Evolutionary conservation across 2,329 filamentous ascomycete species (phyloP).

Genomic region (Gaeumannomyces tritici): DNA sequence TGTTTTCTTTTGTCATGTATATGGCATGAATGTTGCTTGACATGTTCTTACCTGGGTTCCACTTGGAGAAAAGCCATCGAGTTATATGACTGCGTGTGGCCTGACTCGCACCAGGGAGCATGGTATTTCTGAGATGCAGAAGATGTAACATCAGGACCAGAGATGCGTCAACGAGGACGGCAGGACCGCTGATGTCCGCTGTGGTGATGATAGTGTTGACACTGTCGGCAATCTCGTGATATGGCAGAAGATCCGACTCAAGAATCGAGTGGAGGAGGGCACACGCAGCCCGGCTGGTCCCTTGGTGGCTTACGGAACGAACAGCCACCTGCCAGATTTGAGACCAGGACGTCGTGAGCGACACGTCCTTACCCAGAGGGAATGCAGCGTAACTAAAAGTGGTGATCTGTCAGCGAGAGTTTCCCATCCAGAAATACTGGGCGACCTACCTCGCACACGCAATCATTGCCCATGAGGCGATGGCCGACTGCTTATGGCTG

Average conservation of each 20-base stretch:
- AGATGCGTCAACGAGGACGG: constrained; percentile 68
- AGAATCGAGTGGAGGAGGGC: constrained; percentile 62
- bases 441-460: constrained; percentile 63
- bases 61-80: constrained; percentile 72
- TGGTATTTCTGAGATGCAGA: constrained; percentile 54
- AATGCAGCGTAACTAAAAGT: constrained; percentile 34
- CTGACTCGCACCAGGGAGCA: constrained; percentile 59
- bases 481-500: constrained; percentile 56
- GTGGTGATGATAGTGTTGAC: constrained; percentile 64
- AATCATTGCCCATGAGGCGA: constrained; percentile 76
- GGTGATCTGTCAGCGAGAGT: not conserved
- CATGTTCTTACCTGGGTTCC: constrained; percentile 61
- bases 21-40: not conserved
- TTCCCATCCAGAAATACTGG: not conserved
- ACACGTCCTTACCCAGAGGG: constrained; percentile 24
- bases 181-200: constrained; percentile 74
- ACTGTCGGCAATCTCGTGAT: constrained; percentile 57
- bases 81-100: constrained; percentile 62
- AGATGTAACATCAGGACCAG: constrained; percentile 63
- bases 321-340: constrained; percentile 67
- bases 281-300: constrained; percentile 68
- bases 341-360: constrained; percentile 48
- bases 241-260: constrained; percentile 53
- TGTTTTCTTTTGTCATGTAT: not conserved
- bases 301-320: constrained; percentile 59